Conservation (phyloP, 2,329 filamentous ascomycete species). For the Exophiala sp. region DNA sequence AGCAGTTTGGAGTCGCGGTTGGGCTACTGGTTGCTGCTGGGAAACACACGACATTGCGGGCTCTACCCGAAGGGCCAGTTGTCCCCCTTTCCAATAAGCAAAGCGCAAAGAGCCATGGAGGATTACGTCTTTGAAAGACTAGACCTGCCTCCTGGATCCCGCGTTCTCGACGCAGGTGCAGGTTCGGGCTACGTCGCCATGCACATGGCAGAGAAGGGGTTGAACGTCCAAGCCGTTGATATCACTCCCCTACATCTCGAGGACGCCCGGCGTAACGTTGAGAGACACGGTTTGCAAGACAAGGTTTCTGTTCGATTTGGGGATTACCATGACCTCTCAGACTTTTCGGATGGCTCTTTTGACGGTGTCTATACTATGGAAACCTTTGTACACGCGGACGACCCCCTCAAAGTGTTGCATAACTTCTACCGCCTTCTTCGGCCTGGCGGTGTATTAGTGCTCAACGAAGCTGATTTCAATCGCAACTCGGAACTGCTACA, state of each 20-base stretch:
- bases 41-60: conserved; percentile 48
- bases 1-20: conserved; percentile 39
- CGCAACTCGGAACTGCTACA: conserved; percentile 30
- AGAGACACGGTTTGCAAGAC: conserved; percentile 32
- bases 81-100: conserved; percentile 47
- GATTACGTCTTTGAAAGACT: conserved; percentile 42
- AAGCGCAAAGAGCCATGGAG: conserved; percentile 46
- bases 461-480: conserved; percentile 48
- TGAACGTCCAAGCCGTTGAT: conserved; percentile 46
- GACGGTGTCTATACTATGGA: conserved; percentile 54
- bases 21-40: conserved; percentile 37
- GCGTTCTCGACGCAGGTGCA: conserved; percentile 50
- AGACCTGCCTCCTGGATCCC: conserved; percentile 36
- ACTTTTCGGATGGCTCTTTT: conserved; percentile 36
- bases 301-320: conserved; percentile 38
- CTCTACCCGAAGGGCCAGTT: conserved; percentile 43
- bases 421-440: conserved; percentile 46
- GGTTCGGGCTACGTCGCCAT: conserved; percentile 47
- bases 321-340: conserved; percentile 50
- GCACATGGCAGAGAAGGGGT: conserved; percentile 41
- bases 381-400: conserved; percentile 50
- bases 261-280: conserved; percentile 41
- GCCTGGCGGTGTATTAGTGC: conserved; percentile 44
- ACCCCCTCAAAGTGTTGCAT: conserved; percentile 40
- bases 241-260: conserved; percentile 45